These are phyloP conservation scores for Termitomyces sp. DNA, from an alignment of 1,284 basidiomycete genomes.

Conservation along the genomic window DNA sequence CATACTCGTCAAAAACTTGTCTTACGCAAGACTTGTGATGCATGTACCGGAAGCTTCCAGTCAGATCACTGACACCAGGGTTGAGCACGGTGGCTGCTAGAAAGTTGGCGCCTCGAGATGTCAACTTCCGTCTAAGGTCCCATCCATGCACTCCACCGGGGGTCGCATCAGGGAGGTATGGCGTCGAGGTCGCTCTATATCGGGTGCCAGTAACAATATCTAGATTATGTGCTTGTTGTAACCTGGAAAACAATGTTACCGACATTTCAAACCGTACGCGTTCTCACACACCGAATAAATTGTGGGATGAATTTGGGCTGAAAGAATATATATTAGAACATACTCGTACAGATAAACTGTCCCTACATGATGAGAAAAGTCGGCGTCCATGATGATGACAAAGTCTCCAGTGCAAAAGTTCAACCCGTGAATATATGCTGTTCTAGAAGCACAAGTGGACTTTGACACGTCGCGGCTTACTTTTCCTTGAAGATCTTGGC, in stretches of 20 bases:
- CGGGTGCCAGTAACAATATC: slow-evolving; percentile 92
- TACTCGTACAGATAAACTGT: background rate
- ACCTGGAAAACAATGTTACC: slow-evolving; percentile 34
- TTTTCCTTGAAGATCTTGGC: slow-evolving; percentile 70
- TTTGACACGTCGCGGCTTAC: slow-evolving; percentile 42
- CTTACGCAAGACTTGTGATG: background rate
- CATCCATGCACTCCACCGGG: slow-evolving; percentile 86
- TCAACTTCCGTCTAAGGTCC: slow-evolving; percentile 84
- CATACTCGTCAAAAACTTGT: slow-evolving; percentile 1
- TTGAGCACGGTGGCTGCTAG: slow-evolving; percentile 77
- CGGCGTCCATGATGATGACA: slow-evolving; percentile 95
- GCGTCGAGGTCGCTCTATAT: slow-evolving; percentile 61
- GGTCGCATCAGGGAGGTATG: slow-evolving; percentile 42
- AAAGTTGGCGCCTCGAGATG: slow-evolving; percentile 83
- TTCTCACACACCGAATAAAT: slow-evolving; percentile 64
- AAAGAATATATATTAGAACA: slow-evolving; percentile 1
- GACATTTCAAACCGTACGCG: background rate
- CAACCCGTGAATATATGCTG: slow-evolving; percentile 89
- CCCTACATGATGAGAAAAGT: slow-evolving; percentile 90
- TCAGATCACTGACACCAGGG: slow-evolving; percentile 83
- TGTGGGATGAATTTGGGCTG: slow-evolving; percentile 86
- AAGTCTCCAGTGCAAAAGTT: slow-evolving; percentile 89
- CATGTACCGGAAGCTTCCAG: slow-evolving; percentile 76
- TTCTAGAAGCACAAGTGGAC: slow-evolving; percentile 47
- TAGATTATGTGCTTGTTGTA: slow-evolving; percentile 76